Conservation (phyloP, 2,329 filamentous ascomycete genomes). For the Cercospora canescens region DNA sequence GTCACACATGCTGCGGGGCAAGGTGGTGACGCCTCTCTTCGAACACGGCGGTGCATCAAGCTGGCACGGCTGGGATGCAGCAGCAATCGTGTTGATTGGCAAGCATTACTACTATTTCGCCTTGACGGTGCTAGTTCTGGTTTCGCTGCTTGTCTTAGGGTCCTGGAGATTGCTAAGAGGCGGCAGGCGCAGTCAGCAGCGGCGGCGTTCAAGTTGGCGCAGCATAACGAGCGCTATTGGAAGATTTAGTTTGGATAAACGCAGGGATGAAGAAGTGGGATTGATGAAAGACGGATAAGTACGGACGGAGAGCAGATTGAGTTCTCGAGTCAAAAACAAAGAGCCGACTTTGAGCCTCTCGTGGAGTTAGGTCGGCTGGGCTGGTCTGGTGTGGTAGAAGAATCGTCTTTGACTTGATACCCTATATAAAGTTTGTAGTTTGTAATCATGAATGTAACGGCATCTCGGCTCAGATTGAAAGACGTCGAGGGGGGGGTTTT, state of each 20-base stretch:
- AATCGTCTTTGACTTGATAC: background rate
- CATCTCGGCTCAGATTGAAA: background rate
- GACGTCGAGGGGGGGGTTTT: background rate
- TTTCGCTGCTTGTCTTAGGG: background rate
- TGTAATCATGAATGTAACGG: background rate
- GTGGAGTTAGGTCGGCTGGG: background rate
- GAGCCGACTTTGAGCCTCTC: background rate
- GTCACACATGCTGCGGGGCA: slow-evolving; percentile 31
- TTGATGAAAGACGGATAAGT: slow-evolving; percentile 19
- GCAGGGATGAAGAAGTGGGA: slow-evolving; percentile 17
- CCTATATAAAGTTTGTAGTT: background rate
- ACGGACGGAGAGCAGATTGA: background rate
- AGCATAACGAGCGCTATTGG: background rate
- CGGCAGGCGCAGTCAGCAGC: slow-evolving; percentile 1
- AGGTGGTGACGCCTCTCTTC: slow-evolving; percentile 30
- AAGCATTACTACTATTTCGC: slow-evolving; percentile 26
- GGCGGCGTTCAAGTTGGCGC: slow-evolving; percentile 14
- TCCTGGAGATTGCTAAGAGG: slow-evolving; percentile 10
- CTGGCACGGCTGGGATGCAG: slow-evolving; percentile 34
- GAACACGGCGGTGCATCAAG: slow-evolving; percentile 32
- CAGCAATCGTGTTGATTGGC: slow-evolving; percentile 26
- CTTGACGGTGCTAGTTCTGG: background rate
- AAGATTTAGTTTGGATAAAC: slow-evolving; percentile 15
- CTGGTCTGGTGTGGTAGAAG: background rate
- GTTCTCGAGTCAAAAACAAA: background rate